Conservation (phyloP, 1,284 basidiomycete genomes). For the Malassezia furfur region DNA sequence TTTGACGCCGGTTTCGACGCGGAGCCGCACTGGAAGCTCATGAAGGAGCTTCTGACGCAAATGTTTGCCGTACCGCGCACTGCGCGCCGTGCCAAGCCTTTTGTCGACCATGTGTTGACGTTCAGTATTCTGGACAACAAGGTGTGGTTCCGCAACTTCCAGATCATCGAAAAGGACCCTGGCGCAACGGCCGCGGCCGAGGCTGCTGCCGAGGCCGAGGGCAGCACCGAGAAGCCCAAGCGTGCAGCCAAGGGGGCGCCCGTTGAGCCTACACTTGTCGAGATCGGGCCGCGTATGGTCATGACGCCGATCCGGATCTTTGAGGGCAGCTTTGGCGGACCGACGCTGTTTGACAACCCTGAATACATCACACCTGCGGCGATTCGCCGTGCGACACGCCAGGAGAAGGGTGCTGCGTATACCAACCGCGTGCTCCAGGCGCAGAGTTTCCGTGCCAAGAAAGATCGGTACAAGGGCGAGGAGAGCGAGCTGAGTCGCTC, state of each 20-base stretch:
- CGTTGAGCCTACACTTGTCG: constrained; percentile 39
- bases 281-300: constrained; percentile 90
- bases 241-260: constrained; percentile 14
- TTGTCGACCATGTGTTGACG: constrained; percentile 92
- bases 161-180: constrained; percentile 61
- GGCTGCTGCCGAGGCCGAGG: constrained; percentile 53
- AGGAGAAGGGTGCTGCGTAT: constrained; percentile 70
- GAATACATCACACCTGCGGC: constrained; percentile 85
- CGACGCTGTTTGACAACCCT: constrained; percentile 90
- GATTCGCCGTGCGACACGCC: constrained; percentile 63
- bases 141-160: constrained; percentile 99
- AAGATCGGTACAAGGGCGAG: constrained; percentile 58
- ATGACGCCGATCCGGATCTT: constrained; percentile 96
- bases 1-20: constrained; percentile 88
- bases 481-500: constrained; percentile 74
- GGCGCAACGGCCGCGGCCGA: constrained; percentile 28
- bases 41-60: constrained; percentile 91
- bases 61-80: constrained; percentile 88
- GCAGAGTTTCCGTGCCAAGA: constrained; percentile 60
- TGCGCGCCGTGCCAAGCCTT: constrained; percentile 85
- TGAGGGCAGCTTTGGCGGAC: constrained; percentile 71
- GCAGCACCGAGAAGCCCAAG: constrained; percentile 20
- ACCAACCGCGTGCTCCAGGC: constrained; percentile 68
- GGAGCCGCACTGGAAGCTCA: constrained; percentile 73
- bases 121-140: constrained; percentile 93